Evolutionary conservation across 2,329 filamentous ascomycete species (phyloP), one percentile per base, ranked within the genome.

Genomic region (Tolypocladium album): DNA sequence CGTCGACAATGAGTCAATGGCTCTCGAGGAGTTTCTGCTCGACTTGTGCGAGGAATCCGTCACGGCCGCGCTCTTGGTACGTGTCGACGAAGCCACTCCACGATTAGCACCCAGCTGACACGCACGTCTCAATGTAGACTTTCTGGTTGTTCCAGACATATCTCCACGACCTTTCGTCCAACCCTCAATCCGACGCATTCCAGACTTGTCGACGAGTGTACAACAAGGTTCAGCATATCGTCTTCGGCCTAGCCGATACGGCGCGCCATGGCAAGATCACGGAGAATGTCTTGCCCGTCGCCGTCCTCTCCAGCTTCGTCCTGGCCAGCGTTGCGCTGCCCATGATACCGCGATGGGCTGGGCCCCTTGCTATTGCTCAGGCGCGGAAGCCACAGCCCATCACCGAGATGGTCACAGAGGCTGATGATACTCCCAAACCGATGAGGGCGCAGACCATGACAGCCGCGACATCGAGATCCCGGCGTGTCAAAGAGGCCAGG

Each of bases 61-160:
- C 65, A 93, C 90, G 67, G 89, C 88, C 64, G 89, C 90, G 62
- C 79, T 94, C 65, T 78, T 94, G 78, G 90, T 93, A 79, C 67
- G 86, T 78, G 53, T 52, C 56, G 61, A 55, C 57, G 57, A 38
- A 38, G 45, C 20, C 31, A 12, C 12, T 15, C 1, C 17, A 4
- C 20, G 31, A 36, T 11, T 20, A 11, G 31, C 12, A 34, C n/a
- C 20, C 31, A 58, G 63, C 64, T 67, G 64, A 72, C 67, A 22
- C 47, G 45, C 42, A 31, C 24, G 27, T 55, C 20, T 40, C 39
- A 34, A 52, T 63, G 58, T 69, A 94, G 90, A 93, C 90, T 42
- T 94, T 94, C 74, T 94, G 90, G 90, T 82, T 94, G 58, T 92
- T 94, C 74, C 90, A 94, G 75, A 93, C 89, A 5, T 92, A 94